Percentiles rank a stretch among this genome's conserved stretches.
Evolutionary conservation across 371 early-diverging fungal species (phyloP).

Genomic region (Mortierella polycephala): DNA sequence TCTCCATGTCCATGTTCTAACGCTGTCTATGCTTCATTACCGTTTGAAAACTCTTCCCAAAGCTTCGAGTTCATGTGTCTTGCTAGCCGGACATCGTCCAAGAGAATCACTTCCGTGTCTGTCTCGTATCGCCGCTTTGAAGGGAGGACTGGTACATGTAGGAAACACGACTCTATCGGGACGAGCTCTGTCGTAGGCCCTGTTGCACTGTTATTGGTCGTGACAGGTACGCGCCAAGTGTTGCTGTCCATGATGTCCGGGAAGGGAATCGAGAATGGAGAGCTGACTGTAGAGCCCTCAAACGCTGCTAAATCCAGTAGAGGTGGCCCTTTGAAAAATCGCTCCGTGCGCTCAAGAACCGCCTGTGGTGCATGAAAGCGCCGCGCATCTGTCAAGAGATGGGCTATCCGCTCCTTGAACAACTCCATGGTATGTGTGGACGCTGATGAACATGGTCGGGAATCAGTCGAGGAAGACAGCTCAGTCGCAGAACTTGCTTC

Average conservation of each 20-base stretch:
- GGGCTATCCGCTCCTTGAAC: constrained; percentile 16
- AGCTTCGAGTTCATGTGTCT: constrained; percentile 38
- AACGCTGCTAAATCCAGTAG: constrained; percentile 43
- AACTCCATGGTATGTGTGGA: constrained; percentile 1
- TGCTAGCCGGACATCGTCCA: constrained; percentile 45
- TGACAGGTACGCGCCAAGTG: constrained; percentile 27
- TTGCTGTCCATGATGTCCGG: constrained; percentile 53
- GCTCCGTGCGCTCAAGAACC: constrained; percentile 30
- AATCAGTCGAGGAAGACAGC: not conserved
- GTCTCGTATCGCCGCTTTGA: constrained; percentile 49
- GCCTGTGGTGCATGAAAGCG: constrained; percentile 39
- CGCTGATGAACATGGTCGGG: constrained; percentile 1
- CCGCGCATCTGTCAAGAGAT: constrained; percentile 29
- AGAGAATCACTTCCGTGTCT: constrained; percentile 42
- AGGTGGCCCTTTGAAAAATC: constrained; percentile 37
- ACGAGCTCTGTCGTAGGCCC: not conserved
- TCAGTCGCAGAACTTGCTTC: constrained; percentile 13
- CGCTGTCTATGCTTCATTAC: not conserved
- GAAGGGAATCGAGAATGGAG: constrained; percentile 34
- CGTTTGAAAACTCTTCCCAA: constrained; percentile 48
- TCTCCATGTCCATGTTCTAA: too few species aligned
- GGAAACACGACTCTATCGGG: constrained; percentile 41
- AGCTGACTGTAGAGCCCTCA: constrained; percentile 26
- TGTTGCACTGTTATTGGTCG: not conserved
- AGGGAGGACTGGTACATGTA: constrained; percentile 50